Evolutionary conservation across 1,139 yeast genomes (phyloP), one percentile per base, ranked within the genome.

Genomic region (Williopsis jadinii): DNA sequence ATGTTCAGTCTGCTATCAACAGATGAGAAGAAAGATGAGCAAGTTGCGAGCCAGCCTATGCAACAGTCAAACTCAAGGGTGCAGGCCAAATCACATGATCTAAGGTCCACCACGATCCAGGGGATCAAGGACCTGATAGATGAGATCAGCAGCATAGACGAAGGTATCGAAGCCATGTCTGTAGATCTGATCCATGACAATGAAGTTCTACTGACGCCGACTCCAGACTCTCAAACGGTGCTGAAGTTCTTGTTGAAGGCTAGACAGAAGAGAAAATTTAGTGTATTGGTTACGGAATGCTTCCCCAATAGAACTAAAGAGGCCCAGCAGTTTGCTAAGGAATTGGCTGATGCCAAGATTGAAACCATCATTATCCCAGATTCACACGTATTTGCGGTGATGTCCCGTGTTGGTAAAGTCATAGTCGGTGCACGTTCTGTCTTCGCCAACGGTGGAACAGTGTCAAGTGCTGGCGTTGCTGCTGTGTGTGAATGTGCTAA

Each of bases 351-450:
- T 45, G 87, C 92, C 44, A 86, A 92, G 42, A 87, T 94, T 42
- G 95, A 88, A 49, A 82, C 97, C 1, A 84, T 88, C 3, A 75
- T 94, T 41, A 85, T 94, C 37, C 97, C 98, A 0, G 99, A 94
- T 59, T 75, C 95, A 4, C 84, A 95, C 27, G 88, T 84, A 0
- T 87, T 84, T 62, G 97, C 98, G 0, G 85, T 94, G 38, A 94
- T 94, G 98, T 84, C 97, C 38, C 71, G 97, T 49, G 98, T 94
- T 3, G 97, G 97, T 37, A 94, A 94, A 61, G 98, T 94, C 27
- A 78, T 92, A 47, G 77, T 94, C 47, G 97, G 97, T 19, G 82
- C 97, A 1, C 77, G 86, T 50, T 80, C 95, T 0, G 97, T 94
- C 9, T 84, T 87, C 60, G 95, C 95, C 42, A 92, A 94, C 59